Evolutionary conservation across 345 rosid species (phyloP).

Genomic region (Nasturtium officinale): DNA sequence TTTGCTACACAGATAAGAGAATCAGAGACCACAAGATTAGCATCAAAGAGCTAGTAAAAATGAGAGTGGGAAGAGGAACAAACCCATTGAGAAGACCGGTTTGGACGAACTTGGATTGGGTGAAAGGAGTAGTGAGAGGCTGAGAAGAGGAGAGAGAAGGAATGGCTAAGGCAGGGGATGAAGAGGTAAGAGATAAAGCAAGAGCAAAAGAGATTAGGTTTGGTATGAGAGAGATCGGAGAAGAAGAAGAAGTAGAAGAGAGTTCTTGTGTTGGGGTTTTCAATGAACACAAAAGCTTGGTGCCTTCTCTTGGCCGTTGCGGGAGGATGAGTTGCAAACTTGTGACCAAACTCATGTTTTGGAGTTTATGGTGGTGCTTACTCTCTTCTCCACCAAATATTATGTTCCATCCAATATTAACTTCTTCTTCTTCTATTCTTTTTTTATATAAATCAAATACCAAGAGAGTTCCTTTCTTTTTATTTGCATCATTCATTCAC

Average conservation of each 20-base stretch:
- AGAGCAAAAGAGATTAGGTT: constrained; percentile 63
- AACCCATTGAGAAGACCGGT: constrained; percentile 79
- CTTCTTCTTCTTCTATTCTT: too few species aligned
- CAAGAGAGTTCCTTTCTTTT: neutral
- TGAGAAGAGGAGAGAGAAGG: constrained; percentile 65
- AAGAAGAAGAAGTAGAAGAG: constrained; percentile 32
- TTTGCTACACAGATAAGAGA: constrained; percentile 51
- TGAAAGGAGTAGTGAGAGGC: constrained; percentile 78
- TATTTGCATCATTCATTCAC: neutral
- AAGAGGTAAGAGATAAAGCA: constrained; percentile 49
- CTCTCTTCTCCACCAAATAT: neutral
- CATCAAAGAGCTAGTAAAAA: neutral
- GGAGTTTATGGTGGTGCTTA: constrained; percentile 1
- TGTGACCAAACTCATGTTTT: constrained; percentile 34
- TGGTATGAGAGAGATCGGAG: constrained; percentile 32
- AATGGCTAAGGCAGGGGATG: constrained; percentile 63
- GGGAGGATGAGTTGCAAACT: constrained; percentile 39
- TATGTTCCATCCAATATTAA: too few species aligned
- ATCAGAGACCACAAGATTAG: neutral
- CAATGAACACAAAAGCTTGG: constrained; percentile 27
- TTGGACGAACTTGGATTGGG: constrained; percentile 78
- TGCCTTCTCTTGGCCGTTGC: constrained; percentile 27
- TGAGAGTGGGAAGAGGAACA: constrained; percentile 14
- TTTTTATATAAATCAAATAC: too few species aligned
- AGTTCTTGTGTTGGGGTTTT: constrained; percentile 3